Evolutionary conservation across 768 basidiomycete species (phyloP).

Genomic region (Pholiota molesta): DNA sequence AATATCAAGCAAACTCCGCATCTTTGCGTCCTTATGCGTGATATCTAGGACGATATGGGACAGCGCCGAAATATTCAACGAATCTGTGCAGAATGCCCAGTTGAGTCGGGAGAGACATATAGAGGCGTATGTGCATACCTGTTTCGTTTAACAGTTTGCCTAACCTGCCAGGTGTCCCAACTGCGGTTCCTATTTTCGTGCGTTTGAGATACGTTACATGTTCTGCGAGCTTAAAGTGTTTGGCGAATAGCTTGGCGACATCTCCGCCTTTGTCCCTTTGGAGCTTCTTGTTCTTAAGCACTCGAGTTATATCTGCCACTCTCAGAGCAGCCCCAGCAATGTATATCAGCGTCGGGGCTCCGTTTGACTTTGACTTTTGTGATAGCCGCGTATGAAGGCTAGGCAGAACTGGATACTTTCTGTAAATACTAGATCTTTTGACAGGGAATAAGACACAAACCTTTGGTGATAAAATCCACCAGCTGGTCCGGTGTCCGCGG

Average conservation of each 20-base stretch:
- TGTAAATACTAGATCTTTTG: slow-evolving; percentile 2
- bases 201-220: slow-evolving; percentile 82
- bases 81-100: slow-evolving; percentile 48
- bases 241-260: slow-evolving; percentile 94
- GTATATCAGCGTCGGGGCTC: slow-evolving; percentile 88
- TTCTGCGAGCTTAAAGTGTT: slow-evolving; percentile 89
- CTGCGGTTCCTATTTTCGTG: slow-evolving; percentile 88
- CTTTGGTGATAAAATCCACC: slow-evolving; percentile 73
- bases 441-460: slow-evolving; percentile 40
- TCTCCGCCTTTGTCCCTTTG: slow-evolving; percentile 86
- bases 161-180: slow-evolving; percentile 90
- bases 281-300: slow-evolving; percentile 68
- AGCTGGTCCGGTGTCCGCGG: slow-evolving; percentile 73
- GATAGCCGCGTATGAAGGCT: slow-evolving; percentile 67
- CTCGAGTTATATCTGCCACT: slow-evolving; percentile 84
- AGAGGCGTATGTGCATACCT: slow-evolving; percentile 40
- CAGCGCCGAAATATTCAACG: slow-evolving; percentile 70
- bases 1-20: slow-evolving; percentile 75
- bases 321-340: slow-evolving; percentile 88
- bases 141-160: slow-evolving; percentile 82
- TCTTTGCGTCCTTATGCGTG: slow-evolving; percentile 75
- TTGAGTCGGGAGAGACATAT: not conserved
- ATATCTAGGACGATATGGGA: slow-evolving; percentile 85
- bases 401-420: slow-evolving; percentile 56
- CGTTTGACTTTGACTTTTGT: slow-evolving; percentile 75